Percentiles rank a stretch among this genome's conserved stretches.
phyloP scores from a whole-genome alignment of 345 rosid species.

The Geranium rotundifolium region DNA sequence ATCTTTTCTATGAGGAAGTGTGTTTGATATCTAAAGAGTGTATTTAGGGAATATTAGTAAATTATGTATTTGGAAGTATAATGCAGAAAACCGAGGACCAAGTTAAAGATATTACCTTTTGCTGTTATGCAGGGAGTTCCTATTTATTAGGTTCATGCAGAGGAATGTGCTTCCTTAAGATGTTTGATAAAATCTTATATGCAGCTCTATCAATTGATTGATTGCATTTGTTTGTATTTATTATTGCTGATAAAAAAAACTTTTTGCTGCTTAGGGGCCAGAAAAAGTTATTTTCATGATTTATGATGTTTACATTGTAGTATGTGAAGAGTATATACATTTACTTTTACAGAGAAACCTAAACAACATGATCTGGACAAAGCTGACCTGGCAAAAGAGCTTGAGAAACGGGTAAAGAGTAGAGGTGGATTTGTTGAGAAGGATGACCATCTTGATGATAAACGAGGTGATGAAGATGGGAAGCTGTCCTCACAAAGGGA shows the following conservation, averaged over 20 bases:
- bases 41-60: background rate
- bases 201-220: background rate
- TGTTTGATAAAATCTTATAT: background rate
- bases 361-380: background rate
- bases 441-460: background rate
- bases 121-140: background rate
- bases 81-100: background rate
- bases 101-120: background rate
- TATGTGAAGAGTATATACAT: background rate
- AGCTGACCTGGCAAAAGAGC: background rate
- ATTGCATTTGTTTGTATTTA: background rate
- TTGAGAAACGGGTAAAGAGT: background rate
- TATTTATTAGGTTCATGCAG: background rate
- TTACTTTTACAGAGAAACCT: background rate
- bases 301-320: background rate
- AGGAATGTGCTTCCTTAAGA: background rate
- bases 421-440: background rate
- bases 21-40: background rate
- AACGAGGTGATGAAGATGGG: background rate
- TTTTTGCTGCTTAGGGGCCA: too few relatives aligned
- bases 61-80: too few relatives aligned
- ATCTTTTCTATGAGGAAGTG: background rate
- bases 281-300: too few relatives aligned
- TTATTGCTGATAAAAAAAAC: too few relatives aligned
- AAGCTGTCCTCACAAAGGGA: background rate